Evolutionary conservation across 768 basidiomycete species (phyloP), one percentile per base, ranked within the genome.

Genomic region (Filobasidium wieringae): DNA sequence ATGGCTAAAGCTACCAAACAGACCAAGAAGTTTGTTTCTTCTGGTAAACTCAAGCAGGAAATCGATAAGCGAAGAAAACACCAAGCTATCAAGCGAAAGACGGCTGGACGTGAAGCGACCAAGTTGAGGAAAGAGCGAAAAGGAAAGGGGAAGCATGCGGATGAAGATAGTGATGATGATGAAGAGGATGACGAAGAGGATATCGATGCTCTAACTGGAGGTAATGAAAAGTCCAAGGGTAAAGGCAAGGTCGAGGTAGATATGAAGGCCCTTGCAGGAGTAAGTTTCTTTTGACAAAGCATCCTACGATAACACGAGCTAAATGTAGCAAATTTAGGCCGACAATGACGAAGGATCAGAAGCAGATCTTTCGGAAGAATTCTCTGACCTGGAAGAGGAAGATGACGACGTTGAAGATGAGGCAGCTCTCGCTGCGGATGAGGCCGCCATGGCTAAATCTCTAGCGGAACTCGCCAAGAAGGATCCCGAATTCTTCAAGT

Each of bases 401-500:
- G 85, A 86, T 51, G 74, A 88, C 7, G 88, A 88, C 57, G 82
- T 82, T 81, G 53, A 51, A 24, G 37, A 60, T 49, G 54, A 63
- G 53, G 54, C 54, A 11, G 43, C 43, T 22, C n/a, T 47, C 5
- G 43, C 43, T 5, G 57, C 39, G 19, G 85, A 87, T 56, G 88
- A 85, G 24, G 77, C 78, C 53, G 74, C 78, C 4, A 93, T 96
- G 77, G 76, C 89, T 59, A 73, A 83, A 43, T 87, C 93, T 55
- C 80, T 99, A 14, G 84, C 87, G 36, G 84, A 87, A 68, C 80
- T 99, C 33, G 88, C 88, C 1, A 86, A 93, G 74, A 90, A 89
- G 71, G 93, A 99, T 72, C 93, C 93, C n/a, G 93, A 95, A 69
- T 99, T 97, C 76, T 99, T 82, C 84, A 89, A 92, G 75, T 99